Base-by-base conservation (phyloP, 495 filamentous ascomycete genomes). In the Penicillium mononematosum region DNA sequence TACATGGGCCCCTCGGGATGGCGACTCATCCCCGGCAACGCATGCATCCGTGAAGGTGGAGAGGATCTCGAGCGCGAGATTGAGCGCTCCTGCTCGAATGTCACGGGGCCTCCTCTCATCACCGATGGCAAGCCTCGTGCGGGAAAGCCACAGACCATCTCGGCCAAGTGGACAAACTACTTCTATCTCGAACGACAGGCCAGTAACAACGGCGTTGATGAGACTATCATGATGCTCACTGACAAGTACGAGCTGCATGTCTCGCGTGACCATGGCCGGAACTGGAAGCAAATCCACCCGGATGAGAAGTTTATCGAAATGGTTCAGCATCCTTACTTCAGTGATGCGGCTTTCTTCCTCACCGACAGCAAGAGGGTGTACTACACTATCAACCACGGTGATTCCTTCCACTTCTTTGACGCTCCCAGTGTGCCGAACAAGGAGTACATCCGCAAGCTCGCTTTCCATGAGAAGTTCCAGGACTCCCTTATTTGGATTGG, bases 401-500 rank as follows among this genome's bases (percentile, higher is more conserved):
- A 81, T 36, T 83, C 71, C 34, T 85, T 92, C 62, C 78, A 86
- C 54, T 69, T 69, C 19, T 95, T 96, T 70, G 71, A 88, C 44
- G 81, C 87, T 3, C 85, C 82, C 6, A 69, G 64, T 20, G 46
- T 50, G 17, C 64, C 58, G 6, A 75, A 77, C 29, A 61, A 72
- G 53, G 67, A 78, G 53, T 58, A 56, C 2, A 31, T 80, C 4
- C 78, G 79, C 27, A 76, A 88, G 5, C 64, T 92, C 53, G 70
- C 76, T 39, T 98, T 98, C 73, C 94, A 99, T 62, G 87, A 89
- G 8, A 81, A 84, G 50, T 79, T 89, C 57, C 83, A 79, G 59
- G 85, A 96, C 61, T 96, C 91, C 88, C 69, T 97, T 34, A 88
- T 99, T 56, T 99, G 92, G 92, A 87, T 85, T 41, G 92, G 92